Base-by-base conservation (phyloP, 495 filamentous ascomycete genomes). In the Penicillium waksmanii region DNA sequence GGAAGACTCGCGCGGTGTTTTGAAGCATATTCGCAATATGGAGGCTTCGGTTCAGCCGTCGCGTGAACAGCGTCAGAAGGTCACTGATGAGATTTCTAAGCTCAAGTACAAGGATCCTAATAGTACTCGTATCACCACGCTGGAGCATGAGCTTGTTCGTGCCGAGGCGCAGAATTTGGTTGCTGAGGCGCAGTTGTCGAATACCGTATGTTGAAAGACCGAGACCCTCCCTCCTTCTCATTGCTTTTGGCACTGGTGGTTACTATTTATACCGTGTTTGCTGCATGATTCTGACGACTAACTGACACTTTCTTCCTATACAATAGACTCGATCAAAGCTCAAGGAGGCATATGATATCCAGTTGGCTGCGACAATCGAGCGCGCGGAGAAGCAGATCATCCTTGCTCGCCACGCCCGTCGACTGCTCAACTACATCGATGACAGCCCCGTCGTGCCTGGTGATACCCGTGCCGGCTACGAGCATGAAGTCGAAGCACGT, bases 361-460 rank as follows among this genome's bases (percentile, higher is more conserved):
- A 97, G 64, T 87, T 93, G 58, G 85, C 89, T 10, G 93, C 92
- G 35, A 88, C 90, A 12, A 92, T 98, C 64, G 95, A 98, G 77
- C 90, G 94, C 44, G 92, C 92, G 11, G 95, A 98, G 76, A 98
- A 98, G 79, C 94, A 97, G 74, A 89, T 89, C 60, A 89, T 98
- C 56, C 85, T 98, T 19, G 96, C 96, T 33, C 87, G 87, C 46
- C 93, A 98, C 66, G 92, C 91, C 13, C 88, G 91, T 35, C 86
- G 92, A 31, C 81, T 98, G 47, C 77, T 98, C 18, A 86, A 91
- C 57, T 86, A 92, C 51, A 82, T 98, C n/a, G 95, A 98, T 68
- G 94, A 97, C 72, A 88, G 87, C 0, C 90, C 95, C 3, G 85
- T 97, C 17, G 88, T 96, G 2, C 95, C 95, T 2, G 95, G 95